phyloP scores from a whole-genome alignment of 208 protist genomes.

The Acanthamoeba royreba region DNA sequence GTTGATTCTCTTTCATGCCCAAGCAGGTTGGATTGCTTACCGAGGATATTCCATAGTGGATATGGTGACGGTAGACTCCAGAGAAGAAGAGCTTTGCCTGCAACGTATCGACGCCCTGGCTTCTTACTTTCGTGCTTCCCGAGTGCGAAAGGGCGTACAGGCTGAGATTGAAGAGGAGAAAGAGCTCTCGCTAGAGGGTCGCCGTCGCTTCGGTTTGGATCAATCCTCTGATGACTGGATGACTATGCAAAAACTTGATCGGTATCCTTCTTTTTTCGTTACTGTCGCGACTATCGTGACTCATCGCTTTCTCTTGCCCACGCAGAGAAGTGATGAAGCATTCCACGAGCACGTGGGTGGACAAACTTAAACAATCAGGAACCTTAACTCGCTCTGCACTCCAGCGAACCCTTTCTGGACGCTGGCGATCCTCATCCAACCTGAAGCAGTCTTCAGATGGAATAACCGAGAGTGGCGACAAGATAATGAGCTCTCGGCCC shows the following conservation, averaged over 20 bases:
- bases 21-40: not conserved
- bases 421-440: not conserved
- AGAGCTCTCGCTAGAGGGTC: not conserved
- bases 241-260: not conserved
- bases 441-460: not conserved
- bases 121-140: not conserved
- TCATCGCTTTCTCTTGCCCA: not conserved
- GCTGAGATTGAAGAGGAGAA: conserved; percentile 13
- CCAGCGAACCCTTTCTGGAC: not conserved
- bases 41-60: not conserved
- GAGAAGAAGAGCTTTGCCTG: not conserved
- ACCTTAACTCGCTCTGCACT: not conserved
- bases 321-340: not conserved
- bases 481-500: not conserved
- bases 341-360: not conserved
- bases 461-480: not conserved
- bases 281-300: not conserved
- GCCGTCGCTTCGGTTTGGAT: not conserved
- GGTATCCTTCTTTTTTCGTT: not conserved
- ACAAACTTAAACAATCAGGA: not conserved
- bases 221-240: conserved; percentile 9
- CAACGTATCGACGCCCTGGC: not conserved
- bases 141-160: not conserved
- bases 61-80: not conserved
- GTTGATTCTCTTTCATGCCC: not conserved